Evolutionary conservation across 2,329 filamentous ascomycete species (phyloP), one percentile per base, ranked within the genome.

Genomic region (Incumbomyces delicatus): DNA sequence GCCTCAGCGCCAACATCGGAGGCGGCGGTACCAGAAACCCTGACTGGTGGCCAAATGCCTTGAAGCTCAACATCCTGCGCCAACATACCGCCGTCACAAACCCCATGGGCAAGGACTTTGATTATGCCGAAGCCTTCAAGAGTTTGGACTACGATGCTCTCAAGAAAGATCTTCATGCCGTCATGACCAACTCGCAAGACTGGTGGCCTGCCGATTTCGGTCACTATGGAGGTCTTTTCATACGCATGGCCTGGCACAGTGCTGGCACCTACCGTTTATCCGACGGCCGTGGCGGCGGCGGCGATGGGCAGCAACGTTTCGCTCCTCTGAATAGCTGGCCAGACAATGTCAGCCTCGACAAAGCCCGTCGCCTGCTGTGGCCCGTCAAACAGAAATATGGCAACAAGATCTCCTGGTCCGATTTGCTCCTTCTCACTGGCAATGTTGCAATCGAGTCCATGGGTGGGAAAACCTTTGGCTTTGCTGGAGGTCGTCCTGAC

Each of bases 301-400:
- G 83, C 45, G 71, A 78, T 59, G 84, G 82, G 48, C 84, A 87
- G 67, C 84, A 88, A 68, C 79, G 85, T 34, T 88, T 88, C 58
- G 83, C 84, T 44, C 85, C 85, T 5, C 78, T 88, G 61, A 87
- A 87, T 75, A 80, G 79, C 71, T 88, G 84, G 84, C 84, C 84
- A 35, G 84, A 88, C 68, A 88, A 88, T 56, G 81, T 79, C 60
- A 80, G 73, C 57, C 75, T 88, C 45, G 84, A 88, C 75, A 88
- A 88, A 76, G 84, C 83, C 29, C 83, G 84, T 47, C 83, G 84
- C 53, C 76, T 88, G 47, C 70, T 88, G 35, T 87, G 83, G 81
- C 84, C 84, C 47, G 80, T 88, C 69, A 88, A 88, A 77, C 83
- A 86, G 58, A 88, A 88, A 74, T 88, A 88, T 55, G 84, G 84